These are phyloP conservation scores for Larix kaempferi DNA, from an alignment of 75 land plant genomes.

Conservation along the genomic window DNA sequence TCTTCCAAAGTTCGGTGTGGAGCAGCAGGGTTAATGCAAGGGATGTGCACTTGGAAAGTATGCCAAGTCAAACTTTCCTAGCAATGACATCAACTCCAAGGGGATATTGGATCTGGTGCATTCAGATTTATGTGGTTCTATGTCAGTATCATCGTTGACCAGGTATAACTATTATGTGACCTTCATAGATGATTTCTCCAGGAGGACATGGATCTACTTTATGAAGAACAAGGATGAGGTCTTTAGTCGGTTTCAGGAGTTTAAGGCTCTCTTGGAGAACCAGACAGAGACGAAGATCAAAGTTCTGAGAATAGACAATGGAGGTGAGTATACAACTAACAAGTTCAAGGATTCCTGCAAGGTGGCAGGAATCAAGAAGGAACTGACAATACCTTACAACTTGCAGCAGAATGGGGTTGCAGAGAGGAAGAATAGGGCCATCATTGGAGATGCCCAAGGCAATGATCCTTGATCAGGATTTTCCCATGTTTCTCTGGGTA, in stretches of 20 bases:
- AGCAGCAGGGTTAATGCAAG: neutral
- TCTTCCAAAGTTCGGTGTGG: too few species aligned
- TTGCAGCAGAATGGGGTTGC: neutral
- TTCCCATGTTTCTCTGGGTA: too few species aligned
- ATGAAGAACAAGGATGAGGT: too few species aligned
- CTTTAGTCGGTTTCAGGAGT: too few species aligned
- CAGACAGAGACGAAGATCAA: neutral
- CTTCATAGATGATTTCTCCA: too few species aligned
- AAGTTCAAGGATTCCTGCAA: too few species aligned
- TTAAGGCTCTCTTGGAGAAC: neutral
- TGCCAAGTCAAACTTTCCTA: neutral
- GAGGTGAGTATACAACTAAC: too few species aligned
- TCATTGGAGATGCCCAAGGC: neutral
- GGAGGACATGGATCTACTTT: too few species aligned
- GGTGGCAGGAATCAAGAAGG: too few species aligned
- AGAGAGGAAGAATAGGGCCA: neutral
- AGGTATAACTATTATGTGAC: neutral
- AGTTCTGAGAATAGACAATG: neutral
- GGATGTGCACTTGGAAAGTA: neutral
- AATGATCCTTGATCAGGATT: neutral
- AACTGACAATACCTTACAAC: neutral
- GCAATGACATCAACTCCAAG: neutral
- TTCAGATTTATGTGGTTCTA: neutral
- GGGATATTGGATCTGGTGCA: neutral
- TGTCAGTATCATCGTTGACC: neutral